Evolutionary conservation across 148 eudicot genomes (phyloP).

Genomic region (Diospyros lotus): DNA sequence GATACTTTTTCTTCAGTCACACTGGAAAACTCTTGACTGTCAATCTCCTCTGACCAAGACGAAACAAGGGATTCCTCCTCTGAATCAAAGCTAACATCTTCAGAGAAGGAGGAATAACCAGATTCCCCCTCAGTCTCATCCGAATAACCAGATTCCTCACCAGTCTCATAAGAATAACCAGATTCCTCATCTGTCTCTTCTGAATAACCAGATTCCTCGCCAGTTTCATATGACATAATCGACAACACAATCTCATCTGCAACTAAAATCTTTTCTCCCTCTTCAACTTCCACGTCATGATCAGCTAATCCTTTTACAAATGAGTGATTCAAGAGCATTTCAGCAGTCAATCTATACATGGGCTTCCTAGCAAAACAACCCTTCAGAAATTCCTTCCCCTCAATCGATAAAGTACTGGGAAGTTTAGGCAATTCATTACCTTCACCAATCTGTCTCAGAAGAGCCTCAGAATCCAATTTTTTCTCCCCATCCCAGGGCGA

Average conservation of each 20-base stretch:
- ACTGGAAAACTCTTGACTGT: slow-evolving; percentile 9
- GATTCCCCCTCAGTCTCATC: neutral
- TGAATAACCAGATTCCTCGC: slow-evolving; percentile 22
- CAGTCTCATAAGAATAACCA: slow-evolving; percentile 1
- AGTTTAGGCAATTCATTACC: slow-evolving; percentile 19
- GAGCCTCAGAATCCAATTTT: slow-evolving; percentile 18
- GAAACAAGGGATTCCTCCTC: slow-evolving; percentile 9
- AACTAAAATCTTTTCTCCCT: slow-evolving; percentile 11
- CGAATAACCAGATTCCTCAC: slow-evolving; percentile 13
- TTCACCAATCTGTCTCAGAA: slow-evolving; percentile 21
- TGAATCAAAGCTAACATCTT: slow-evolving; percentile 8
- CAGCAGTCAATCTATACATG: slow-evolving; percentile 31
- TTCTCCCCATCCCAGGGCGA: slow-evolving; percentile 28
- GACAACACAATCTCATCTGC: slow-evolving; percentile 14
- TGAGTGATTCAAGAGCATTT: slow-evolving; percentile 39
- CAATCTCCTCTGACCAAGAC: slow-evolving; percentile 15
- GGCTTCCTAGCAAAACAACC: slow-evolving; percentile 40
- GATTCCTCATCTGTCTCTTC: neutral
- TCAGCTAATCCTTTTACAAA: slow-evolving; percentile 31
- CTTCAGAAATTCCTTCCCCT: slow-evolving; percentile 31
- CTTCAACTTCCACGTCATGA: slow-evolving; percentile 22
- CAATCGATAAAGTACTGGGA: slow-evolving; percentile 24
- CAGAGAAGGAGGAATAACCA: slow-evolving; percentile 14
- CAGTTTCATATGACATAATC: slow-evolving; percentile 16
- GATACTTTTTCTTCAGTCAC: slow-evolving; percentile 14